A percentile compares a stretch with the other conserved stretches of the same genome.
phyloP scores from a whole-genome alignment of 257 asterid species.

The Jacaranda mimosifolia region DNA sequence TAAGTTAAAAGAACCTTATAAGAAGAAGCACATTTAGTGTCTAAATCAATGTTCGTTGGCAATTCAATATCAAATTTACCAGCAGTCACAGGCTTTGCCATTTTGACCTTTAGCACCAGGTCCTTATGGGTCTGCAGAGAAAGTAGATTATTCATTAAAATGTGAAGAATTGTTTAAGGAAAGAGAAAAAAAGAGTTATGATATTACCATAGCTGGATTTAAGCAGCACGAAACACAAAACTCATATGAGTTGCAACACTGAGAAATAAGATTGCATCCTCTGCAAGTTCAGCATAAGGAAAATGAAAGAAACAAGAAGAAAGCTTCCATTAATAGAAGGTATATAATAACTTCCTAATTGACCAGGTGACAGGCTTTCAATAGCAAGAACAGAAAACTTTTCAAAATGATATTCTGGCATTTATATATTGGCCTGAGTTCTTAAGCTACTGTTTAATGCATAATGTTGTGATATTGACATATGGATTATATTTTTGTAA shows the following conservation, averaged over 20 bases:
- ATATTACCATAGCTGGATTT: slow-evolving; percentile 73
- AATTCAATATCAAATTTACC: slow-evolving; percentile 50
- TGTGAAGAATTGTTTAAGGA: slow-evolving; percentile 22
- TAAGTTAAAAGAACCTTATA: slow-evolving; percentile 2
- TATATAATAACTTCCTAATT: slow-evolving; percentile 5
- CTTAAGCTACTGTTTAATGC: slow-evolving; percentile 5
- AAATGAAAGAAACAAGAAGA: slow-evolving; percentile 15
- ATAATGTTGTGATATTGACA: neutral
- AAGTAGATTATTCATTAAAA: slow-evolving; percentile 31
- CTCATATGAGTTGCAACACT: slow-evolving; percentile 91
- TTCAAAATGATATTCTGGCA: slow-evolving; percentile 14
- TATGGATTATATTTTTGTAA: neutral
- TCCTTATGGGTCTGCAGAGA: slow-evolving; percentile 61
- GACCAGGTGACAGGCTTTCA: neutral
- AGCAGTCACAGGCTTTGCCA: slow-evolving; percentile 82
- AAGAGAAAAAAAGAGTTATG: slow-evolving; percentile 11
- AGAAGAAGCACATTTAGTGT: slow-evolving; percentile 22
- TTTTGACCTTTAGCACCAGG: slow-evolving; percentile 62
- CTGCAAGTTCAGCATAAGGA: slow-evolving; percentile 50
- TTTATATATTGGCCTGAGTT: neutral
- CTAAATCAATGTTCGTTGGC: slow-evolving; percentile 12
- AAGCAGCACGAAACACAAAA: slow-evolving; percentile 98
- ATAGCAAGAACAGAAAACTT: neutral
- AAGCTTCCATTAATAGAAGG: slow-evolving; percentile 31
- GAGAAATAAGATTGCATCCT: slow-evolving; percentile 81